Conservation (phyloP, 1,139 yeast species). For the Candida mesenterica region DNA sequence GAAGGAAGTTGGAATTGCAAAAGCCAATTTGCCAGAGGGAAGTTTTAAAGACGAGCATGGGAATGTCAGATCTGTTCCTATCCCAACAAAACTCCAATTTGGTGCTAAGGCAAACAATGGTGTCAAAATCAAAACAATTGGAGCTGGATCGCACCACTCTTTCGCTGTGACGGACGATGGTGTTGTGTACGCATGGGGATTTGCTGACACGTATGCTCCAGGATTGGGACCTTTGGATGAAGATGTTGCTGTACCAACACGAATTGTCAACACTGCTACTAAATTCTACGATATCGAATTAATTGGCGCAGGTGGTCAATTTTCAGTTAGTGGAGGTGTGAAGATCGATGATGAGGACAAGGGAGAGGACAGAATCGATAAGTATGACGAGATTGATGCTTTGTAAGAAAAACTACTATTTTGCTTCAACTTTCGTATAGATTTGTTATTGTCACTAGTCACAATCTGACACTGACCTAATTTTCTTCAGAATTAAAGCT, state of each 20-base stretch:
- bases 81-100: conserved; percentile 63
- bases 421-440: background rate
- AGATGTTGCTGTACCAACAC: conserved; percentile 81
- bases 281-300: conserved; percentile 65
- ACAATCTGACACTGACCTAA: too few relatives aligned
- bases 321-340: conserved; percentile 81
- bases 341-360: conserved; percentile 61
- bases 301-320: conserved; percentile 95
- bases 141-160: conserved; percentile 91
- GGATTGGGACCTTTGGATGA: conserved; percentile 93
- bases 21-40: conserved; percentile 57
- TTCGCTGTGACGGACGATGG: conserved; percentile 85
- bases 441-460: background rate
- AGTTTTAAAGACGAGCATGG: conserved; percentile 80
- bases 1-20: conserved; percentile 83
- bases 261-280: conserved; percentile 91
- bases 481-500: too few relatives aligned
- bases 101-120: conserved; percentile 22
- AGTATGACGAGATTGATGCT: conserved; percentile 43
- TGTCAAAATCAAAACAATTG: conserved; percentile 57
- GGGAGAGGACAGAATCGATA: conserved; percentile 57
- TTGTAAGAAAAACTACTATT: conserved; percentile 4
- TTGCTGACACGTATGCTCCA: conserved; percentile 92
- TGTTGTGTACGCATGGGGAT: conserved; percentile 92
- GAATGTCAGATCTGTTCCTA: conserved; percentile 81